These are phyloP conservation scores for Penicillium hordei DNA, from an alignment of 2,329 filamentous ascomycete species.

Conservation along the genomic window DNA sequence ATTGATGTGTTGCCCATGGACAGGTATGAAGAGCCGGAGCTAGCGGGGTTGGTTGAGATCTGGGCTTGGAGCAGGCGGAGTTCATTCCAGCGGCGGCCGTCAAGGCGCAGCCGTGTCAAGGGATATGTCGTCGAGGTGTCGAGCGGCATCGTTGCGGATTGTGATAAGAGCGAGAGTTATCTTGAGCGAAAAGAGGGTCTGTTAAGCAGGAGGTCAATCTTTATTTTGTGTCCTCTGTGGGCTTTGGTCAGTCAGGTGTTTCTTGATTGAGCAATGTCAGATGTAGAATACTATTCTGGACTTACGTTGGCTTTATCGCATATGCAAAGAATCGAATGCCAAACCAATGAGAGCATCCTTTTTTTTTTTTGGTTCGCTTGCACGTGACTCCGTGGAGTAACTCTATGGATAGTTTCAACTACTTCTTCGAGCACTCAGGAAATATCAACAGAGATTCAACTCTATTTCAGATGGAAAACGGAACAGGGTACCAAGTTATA, in stretches of 20 bases:
- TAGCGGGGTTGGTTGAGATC: conserved; percentile 87
- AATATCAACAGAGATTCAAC: background rate
- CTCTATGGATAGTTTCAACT: background rate
- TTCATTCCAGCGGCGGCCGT: conserved; percentile 93
- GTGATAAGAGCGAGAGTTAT: background rate
- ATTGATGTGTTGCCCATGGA: conserved; percentile 98
- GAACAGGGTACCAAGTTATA: background rate
- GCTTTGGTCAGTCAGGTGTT: background rate
- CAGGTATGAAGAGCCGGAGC: conserved; percentile 89
- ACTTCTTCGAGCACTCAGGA: background rate
- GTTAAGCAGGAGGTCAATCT: background rate
- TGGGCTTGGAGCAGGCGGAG: conserved; percentile 83
- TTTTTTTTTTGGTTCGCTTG: conserved; percentile 9
- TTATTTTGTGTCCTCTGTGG: background rate
- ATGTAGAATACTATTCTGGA: background rate
- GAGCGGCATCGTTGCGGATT: conserved; percentile 69
- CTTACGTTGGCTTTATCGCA: conserved; percentile 4
- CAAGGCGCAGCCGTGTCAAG: conserved; percentile 78
- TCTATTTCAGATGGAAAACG: too few relatives aligned
- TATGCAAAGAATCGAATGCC: background rate
- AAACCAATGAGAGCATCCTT: conserved; percentile 6
- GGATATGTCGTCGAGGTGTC: conserved; percentile 90
- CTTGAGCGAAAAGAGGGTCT: background rate
- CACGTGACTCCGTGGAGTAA: background rate
- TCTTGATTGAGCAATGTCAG: background rate